Evolutionary conservation across 495 filamentous ascomycete genomes (phyloP).

Genomic region (Xylaria intraflava): DNA sequence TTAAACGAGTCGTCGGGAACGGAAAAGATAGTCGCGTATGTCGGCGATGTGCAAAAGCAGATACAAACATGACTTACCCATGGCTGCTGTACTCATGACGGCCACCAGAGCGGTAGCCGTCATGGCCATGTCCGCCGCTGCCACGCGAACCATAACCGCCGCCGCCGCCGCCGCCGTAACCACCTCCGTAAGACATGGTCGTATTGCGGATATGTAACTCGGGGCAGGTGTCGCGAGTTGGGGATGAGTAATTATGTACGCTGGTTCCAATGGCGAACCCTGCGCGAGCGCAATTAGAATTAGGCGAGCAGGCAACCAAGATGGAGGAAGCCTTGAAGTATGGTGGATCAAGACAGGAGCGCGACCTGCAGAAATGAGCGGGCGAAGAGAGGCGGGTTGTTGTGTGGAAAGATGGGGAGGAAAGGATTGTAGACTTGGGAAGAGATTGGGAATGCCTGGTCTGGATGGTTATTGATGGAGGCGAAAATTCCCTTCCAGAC

Average conservation of each 20-base stretch:
- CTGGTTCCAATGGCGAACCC: not conserved
- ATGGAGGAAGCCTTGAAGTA: conserved; percentile 20
- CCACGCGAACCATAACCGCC: conserved; percentile 24
- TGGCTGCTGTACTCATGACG: conserved; percentile 28
- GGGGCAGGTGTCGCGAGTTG: not conserved
- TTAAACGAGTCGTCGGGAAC: not conserved
- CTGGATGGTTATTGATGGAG: conserved; percentile 5
- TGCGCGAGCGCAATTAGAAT: conserved; percentile 19
- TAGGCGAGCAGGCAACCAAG: conserved; percentile 10
- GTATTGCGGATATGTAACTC: conserved; percentile 3
- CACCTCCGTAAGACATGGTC: conserved; percentile 70
- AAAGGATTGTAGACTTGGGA: conserved; percentile 17
- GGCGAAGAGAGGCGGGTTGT: conserved; percentile 13
- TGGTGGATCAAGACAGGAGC: conserved; percentile 11
- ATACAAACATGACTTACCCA: conserved; percentile 19
- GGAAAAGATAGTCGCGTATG: not conserved
- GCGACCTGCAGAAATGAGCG: conserved; percentile 23
- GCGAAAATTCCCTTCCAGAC: conserved; percentile 8
- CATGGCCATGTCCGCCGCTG: conserved; percentile 42
- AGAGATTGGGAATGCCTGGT: conserved; percentile 9
- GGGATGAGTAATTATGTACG: conserved; percentile 9
- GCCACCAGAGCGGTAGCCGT: conserved; percentile 30
- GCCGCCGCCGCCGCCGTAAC: conserved; percentile 47
- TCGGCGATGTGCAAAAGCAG: not conserved
- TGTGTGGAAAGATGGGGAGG: conserved; percentile 11